Evolutionary conservation across 495 filamentous ascomycete species (phyloP), one percentile per base, ranked within the genome.

Genomic region (Penicillium argentinense): DNA sequence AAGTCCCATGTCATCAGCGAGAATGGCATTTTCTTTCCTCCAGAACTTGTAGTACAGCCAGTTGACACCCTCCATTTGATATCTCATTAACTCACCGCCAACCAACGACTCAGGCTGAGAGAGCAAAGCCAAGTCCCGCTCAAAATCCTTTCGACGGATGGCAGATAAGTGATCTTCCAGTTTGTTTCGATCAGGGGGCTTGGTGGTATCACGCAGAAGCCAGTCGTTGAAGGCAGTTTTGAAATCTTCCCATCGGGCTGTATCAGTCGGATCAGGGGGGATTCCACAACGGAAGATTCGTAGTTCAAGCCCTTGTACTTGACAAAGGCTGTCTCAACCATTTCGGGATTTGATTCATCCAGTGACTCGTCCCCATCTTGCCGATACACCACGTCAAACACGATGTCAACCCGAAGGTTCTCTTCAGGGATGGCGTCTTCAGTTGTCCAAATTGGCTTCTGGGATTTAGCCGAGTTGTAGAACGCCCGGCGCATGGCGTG

Each of bases 1-100:
- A 8, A 99, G 81, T 4, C 95, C 95, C 95, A 99, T 99, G 62
- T 99, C 95, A 56, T 99, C 95, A 2, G 95, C 95, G 2, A 99
- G 79, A 56, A 99, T 93, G n/a, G 86, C 85, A 56, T 95, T 97
- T 49, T 87, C 78, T 49, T 84, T 74, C 37, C 80, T 71, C 49
- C 87, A 81, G 73, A 89, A 96, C 60, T 89, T 91, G 62, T 89
- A 96, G 47, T 95, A 86, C n/a, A 97, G 79, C 91, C 93, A 99
- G 60, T 97, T 97, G 46, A 97, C 64, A 12, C 95, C 95, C 14
- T 97, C 89, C 29, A 92, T 69, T 60, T 99, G 95, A 60, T 99
- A 99, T 9, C 79, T 73, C 91, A 99, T 97, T 27, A 97, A 73
- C 47, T 89, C 76, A 8, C 92, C 92, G 16, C 88, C 84, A 16